These are phyloP conservation scores for Backusella tuberculispora DNA, from an alignment of 192 early-diverging fungal genomes.

Conservation along the genomic window DNA sequence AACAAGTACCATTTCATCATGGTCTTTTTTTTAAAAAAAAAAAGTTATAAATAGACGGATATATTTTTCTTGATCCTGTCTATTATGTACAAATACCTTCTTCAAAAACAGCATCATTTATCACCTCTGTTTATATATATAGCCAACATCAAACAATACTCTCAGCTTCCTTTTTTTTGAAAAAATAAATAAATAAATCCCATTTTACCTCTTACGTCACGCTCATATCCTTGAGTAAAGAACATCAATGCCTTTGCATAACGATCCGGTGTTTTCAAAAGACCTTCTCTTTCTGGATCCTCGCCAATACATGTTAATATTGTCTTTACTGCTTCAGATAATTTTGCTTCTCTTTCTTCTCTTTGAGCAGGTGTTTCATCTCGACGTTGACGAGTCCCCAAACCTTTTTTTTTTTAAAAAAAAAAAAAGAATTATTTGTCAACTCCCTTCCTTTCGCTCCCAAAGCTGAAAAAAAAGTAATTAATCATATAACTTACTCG, in stretches of 20 bases:
- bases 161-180: not conserved
- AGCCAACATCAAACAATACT: not conserved
- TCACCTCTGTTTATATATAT: constrained; percentile 57
- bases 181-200: not conserved
- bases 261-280: constrained; percentile 93
- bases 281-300: constrained; percentile 91
- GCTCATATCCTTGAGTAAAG: constrained; percentile 99
- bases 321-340: constrained; percentile 86
- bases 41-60: no score
- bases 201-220: constrained; percentile 68
- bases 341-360: constrained; percentile 69
- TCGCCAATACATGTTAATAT: constrained; percentile 94
- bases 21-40: constrained; percentile 54
- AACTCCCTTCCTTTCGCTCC: not conserved
- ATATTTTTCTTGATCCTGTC: no score
- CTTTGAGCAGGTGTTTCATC: constrained; percentile 80
- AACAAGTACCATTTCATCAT: constrained; percentile 99
- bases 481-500: constrained; percentile 57
- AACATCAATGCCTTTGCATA: constrained; percentile 98
- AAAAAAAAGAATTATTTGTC: not conserved
- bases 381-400: constrained; percentile 78
- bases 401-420: constrained; percentile 51
- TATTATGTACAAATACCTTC: constrained; percentile 58
- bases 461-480: not conserved
- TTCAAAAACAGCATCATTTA: constrained; percentile 97